These are phyloP conservation scores for Mycena filopes DNA, from an alignment of 768 basidiomycete genomes.

Conservation along the genomic window DNA sequence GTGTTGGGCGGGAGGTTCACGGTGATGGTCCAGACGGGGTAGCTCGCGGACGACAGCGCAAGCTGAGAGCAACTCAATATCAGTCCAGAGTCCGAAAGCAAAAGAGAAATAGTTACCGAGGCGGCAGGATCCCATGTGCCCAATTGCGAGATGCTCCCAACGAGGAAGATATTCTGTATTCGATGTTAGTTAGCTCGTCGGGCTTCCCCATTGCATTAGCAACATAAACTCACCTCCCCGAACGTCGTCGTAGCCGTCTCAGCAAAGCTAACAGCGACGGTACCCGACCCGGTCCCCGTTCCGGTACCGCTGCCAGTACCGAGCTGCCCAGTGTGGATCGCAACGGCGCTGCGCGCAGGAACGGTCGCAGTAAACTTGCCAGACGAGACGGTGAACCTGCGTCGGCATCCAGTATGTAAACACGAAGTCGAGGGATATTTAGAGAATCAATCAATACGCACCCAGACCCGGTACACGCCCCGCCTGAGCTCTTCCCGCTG, in stretches of 20 bases:
- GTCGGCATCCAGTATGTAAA: no score
- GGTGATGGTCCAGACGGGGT: slow-evolving; percentile 66
- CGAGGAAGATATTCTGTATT: slow-evolving; percentile 66
- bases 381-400: slow-evolving; percentile 59
- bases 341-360: slow-evolving; percentile 62
- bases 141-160: slow-evolving; percentile 65
- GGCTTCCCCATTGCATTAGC: no score
- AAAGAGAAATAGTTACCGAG: slow-evolving; percentile 51
- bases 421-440: neutral
- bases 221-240: slow-evolving; percentile 58
- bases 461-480: slow-evolving; percentile 62
- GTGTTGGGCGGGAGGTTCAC: slow-evolving; percentile 61
- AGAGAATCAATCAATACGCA: slow-evolving; percentile 40
- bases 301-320: slow-evolving; percentile 40
- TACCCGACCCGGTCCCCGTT: slow-evolving; percentile 29
- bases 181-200: neutral
- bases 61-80: slow-evolving; percentile 47
- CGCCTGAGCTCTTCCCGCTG: slow-evolving; percentile 52
- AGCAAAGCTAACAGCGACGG: slow-evolving; percentile 58
- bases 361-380: slow-evolving; percentile 64
- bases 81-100: neutral
- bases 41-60: slow-evolving; percentile 59
- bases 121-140: slow-evolving; percentile 61
- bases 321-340: slow-evolving; percentile 61
- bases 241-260: slow-evolving; percentile 66